phyloP scores from a whole-genome alignment of 345 rosid genomes.

The Brassica napus region DNA sequence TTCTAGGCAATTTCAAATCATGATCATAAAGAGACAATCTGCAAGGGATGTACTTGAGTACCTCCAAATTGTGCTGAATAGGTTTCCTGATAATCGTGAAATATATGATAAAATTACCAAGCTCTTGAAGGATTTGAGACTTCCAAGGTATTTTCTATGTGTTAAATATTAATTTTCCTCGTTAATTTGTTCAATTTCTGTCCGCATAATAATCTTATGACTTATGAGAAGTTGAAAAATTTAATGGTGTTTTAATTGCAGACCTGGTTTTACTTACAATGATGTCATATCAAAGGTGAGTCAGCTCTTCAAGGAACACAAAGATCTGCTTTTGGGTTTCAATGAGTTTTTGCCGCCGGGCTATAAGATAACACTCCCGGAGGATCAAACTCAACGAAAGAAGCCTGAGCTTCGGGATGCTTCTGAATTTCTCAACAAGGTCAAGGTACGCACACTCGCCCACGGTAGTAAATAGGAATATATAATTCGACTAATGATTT shows the following conservation, averaged over 20 bases:
- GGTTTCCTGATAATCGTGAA: not conserved
- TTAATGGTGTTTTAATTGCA: not conserved
- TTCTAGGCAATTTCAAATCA: not conserved
- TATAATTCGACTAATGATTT: not conserved
- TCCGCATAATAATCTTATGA: not conserved
- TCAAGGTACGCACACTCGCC: constrained; percentile 47
- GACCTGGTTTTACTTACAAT: not conserved
- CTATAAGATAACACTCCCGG: not conserved
- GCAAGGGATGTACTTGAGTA: not conserved
- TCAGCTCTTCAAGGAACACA: not conserved
- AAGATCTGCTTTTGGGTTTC: not conserved
- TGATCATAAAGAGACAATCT: not conserved
- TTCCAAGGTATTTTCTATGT: not conserved
- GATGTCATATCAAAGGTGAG: not conserved
- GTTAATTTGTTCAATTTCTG: not conserved
- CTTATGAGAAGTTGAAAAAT: not conserved
- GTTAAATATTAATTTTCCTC: not conserved
- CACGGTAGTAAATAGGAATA: not conserved
- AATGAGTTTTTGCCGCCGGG: not conserved
- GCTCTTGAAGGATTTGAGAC: not conserved
- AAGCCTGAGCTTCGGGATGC: constrained; percentile 43
- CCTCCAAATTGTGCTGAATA: not conserved
- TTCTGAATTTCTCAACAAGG: constrained; percentile 70
- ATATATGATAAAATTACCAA: not conserved
- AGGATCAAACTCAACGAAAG: not conserved